Base-by-base conservation (phyloP, 2,329 filamentous ascomycete species). In the Pseudogymnoascus sp. region DNA sequence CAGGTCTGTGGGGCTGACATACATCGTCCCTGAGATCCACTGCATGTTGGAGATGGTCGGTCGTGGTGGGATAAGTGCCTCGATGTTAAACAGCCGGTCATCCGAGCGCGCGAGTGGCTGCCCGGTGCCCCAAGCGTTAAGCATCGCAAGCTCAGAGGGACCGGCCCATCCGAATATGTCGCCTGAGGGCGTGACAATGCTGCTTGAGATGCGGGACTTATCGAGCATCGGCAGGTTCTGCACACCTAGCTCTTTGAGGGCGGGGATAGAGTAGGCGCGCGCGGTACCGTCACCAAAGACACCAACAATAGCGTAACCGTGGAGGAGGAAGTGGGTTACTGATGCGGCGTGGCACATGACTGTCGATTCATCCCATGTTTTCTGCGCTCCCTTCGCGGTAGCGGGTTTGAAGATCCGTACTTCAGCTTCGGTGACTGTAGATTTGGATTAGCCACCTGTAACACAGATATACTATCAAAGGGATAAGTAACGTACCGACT, bases 1-100 rank as follows among this genome's bases (percentile, higher is more conserved):
- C 71, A 99, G 86, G 71, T 99, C 95, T 1, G 87, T 82, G 0
- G 91, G 88, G 1, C 91, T 91, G 53, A 99, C 83, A 70, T 96
- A 89, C 75, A 97, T 93, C 1, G 93, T 97, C 3, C 95, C 95
- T 0, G 92, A 89, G 62, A 99, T 91, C 95, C 95, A 99, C 76
- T 97, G 92, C 38, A 99, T 77, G 71, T 96, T 96, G 19, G 90
- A 96, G 65, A 99, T 99, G 0, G 92, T 96, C 0, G 95, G 95
- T 1, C 95, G 86, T 11, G 91, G 82, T 1, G 93, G 93, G 21
- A 89, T 82, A 15, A 83, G 73, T 0, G 90, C 83, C 64, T 89
- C 81, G 0, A 90, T 87, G 72, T 97, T 96, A 75, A 90, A 85
- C 2, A 99, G 80, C 7, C 80, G 85, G 72, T 97, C 93, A n/a